Evolutionary conservation across 2,329 filamentous ascomycete species (phyloP).

Genomic region (Colletotrichum godetiae): DNA sequence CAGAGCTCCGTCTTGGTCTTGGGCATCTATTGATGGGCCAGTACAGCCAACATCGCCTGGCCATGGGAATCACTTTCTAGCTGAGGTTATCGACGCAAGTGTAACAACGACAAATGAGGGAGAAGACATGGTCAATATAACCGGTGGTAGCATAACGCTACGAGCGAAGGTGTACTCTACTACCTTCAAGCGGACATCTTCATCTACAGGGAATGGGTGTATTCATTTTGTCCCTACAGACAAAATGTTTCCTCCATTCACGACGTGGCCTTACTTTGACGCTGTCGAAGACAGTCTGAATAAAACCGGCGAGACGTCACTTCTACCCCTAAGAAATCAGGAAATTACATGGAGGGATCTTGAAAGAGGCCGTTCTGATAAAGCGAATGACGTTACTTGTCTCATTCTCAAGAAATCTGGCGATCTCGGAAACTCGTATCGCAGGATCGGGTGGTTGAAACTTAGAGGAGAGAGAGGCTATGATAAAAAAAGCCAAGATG

Average conservation of each 20-base stretch:
- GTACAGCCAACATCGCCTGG: background rate
- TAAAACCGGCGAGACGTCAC: background rate
- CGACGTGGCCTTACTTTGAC: background rate
- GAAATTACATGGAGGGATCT: background rate
- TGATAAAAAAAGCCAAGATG: background rate
- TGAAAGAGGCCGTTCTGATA: background rate
- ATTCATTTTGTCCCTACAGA: background rate
- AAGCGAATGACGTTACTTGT: background rate
- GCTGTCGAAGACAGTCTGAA: background rate
- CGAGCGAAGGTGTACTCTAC: background rate
- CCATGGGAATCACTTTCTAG: background rate
- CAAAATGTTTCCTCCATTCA: background rate
- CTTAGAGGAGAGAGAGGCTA: accelerated
- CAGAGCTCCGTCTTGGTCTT: background rate
- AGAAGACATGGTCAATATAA: background rate
- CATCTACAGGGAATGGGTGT: background rate
- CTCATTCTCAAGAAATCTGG: background rate
- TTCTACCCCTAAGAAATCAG: background rate
- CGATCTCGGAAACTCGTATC: background rate
- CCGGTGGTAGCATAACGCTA: background rate
- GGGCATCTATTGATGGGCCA: background rate
- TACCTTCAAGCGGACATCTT: background rate
- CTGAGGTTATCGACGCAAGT: background rate
- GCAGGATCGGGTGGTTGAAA: background rate
- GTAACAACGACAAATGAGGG: background rate